Percentiles rank a stretch among this genome's conserved stretches.
phyloP scores from a whole-genome alignment of 306 rosid species.

The Quillaja saponaria region DNA sequence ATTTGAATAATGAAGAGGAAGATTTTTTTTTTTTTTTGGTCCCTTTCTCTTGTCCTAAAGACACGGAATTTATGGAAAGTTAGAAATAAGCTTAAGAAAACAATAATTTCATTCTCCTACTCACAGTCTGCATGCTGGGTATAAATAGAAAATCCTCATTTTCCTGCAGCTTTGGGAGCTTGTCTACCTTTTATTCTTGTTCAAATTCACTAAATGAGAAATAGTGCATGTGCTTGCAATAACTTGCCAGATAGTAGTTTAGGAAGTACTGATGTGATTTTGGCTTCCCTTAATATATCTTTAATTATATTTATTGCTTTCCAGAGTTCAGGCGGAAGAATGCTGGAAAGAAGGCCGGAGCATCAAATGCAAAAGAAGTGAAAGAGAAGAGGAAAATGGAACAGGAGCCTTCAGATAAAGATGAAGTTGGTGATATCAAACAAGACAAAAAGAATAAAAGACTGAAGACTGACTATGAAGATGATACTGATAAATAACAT shows the following conservation, averaged over 20 bases:
- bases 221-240: neutral
- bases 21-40: too few relatives aligned
- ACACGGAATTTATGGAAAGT: too few relatives aligned
- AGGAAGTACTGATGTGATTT: neutral
- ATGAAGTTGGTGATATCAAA: conserved; percentile 34
- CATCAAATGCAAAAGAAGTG: conserved; percentile 48
- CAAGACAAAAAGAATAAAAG: conserved; percentile 22
- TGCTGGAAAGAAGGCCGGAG: conserved; percentile 64
- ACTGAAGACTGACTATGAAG: conserved; percentile 5
- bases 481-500: conserved; percentile 10
- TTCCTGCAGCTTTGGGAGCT: too few relatives aligned
- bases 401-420: conserved; percentile 42
- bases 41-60: too few relatives aligned
- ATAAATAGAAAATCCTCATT: too few relatives aligned
- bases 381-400: conserved; percentile 68
- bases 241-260: conserved; percentile 1
- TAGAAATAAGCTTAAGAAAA: too few relatives aligned
- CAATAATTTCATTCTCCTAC: too few relatives aligned
- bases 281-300: conserved; percentile 6
- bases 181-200: too few relatives aligned
- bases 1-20: too few relatives aligned
- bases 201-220: too few relatives aligned
- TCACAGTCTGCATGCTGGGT: too few relatives aligned
- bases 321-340: conserved; percentile 76
- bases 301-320: conserved; percentile 17